A percentile compares a stretch with the other conserved stretches of the same genome.
Conservation (phyloP, 768 basidiomycete genomes). For the Cystobasidium ongulense region DNA sequence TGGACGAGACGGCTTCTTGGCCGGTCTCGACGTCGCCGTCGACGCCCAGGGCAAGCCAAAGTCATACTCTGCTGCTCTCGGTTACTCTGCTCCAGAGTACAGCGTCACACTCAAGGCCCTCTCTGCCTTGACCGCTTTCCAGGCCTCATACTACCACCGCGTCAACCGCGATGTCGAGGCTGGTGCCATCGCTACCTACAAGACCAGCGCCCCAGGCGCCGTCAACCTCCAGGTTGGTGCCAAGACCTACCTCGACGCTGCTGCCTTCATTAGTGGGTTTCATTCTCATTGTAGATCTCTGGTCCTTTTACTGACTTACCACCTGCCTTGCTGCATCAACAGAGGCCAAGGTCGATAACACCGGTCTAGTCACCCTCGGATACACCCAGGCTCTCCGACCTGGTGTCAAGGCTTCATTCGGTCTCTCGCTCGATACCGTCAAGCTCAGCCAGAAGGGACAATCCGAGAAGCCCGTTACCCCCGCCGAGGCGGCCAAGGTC, state of each 20-base stretch:
- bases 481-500: conserved; percentile 45
- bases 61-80: conserved; percentile 82
- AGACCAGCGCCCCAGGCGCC: background rate
- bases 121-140: conserved; percentile 85
- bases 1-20: conserved; percentile 83
- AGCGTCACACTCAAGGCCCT: conserved; percentile 88
- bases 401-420: conserved; percentile 84
- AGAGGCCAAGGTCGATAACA: conserved; percentile 98
- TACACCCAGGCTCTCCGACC: conserved; percentile 87
- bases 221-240: conserved; percentile 57
- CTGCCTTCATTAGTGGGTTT: conserved; percentile 33
- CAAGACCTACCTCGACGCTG: conserved; percentile 64
- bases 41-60: conserved; percentile 89
- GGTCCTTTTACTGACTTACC: background rate
- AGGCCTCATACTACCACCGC: conserved; percentile 96
- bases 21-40: conserved; percentile 93
- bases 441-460: conserved; percentile 50
- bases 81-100: conserved; percentile 93
- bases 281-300: background rate
- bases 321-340: conserved; percentile 52
- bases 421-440: conserved; percentile 90
- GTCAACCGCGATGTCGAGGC: conserved; percentile 85
- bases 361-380: conserved; percentile 50
- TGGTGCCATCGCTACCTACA: conserved; percentile 58
- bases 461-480: conserved; percentile 43